phyloP scores from a whole-genome alignment of 2,329 filamentous ascomycete species.

The Aspergillus sp. region DNA sequence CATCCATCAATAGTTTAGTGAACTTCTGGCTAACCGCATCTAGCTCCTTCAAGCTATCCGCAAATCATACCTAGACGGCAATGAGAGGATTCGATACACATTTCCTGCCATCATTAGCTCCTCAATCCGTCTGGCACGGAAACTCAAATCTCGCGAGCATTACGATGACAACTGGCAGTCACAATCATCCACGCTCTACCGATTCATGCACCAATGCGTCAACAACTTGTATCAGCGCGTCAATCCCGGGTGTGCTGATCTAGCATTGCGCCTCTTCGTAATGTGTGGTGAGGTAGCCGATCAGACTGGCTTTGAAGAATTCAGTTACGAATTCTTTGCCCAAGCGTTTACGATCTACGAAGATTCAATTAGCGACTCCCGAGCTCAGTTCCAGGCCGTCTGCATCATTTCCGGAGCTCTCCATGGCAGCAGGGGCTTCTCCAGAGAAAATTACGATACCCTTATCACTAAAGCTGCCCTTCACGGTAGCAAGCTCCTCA shows the following conservation, averaged over 20 bases:
- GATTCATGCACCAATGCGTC: slow-evolving; percentile 88
- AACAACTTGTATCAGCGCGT: slow-evolving; percentile 87
- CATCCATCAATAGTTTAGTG: slow-evolving; percentile 2
- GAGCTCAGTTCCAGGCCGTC: slow-evolving; percentile 96
- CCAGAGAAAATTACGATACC: slow-evolving; percentile 97
- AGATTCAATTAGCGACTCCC: slow-evolving; percentile 90
- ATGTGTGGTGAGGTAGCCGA: slow-evolving; percentile 91
- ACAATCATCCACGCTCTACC: slow-evolving; percentile 80
- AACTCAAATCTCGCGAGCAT: slow-evolving; percentile 88
- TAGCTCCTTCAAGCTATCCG: slow-evolving; percentile 80
- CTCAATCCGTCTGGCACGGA: slow-evolving; percentile 82
- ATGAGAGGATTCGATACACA: slow-evolving; percentile 93
- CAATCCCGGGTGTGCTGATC: slow-evolving; percentile 76
- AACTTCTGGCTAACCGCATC: slow-evolving; percentile 17
- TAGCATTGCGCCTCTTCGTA: slow-evolving; percentile 85
- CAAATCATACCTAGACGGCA: slow-evolving; percentile 86
- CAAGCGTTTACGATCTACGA: slow-evolving; percentile 98
- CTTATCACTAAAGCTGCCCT: slow-evolving; percentile 96
- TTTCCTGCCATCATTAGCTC: slow-evolving; percentile 89
- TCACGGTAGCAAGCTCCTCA: slow-evolving; percentile 92
- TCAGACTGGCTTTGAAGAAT: slow-evolving; percentile 88
- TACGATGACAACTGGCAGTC: slow-evolving; percentile 73
- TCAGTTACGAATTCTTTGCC: slow-evolving; percentile 96
- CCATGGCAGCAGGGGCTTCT: slow-evolving; percentile 85
- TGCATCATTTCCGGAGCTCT: slow-evolving; percentile 89